phyloP scores from a whole-genome alignment of 345 rosid genomes.

The Durio zibethinus region DNA sequence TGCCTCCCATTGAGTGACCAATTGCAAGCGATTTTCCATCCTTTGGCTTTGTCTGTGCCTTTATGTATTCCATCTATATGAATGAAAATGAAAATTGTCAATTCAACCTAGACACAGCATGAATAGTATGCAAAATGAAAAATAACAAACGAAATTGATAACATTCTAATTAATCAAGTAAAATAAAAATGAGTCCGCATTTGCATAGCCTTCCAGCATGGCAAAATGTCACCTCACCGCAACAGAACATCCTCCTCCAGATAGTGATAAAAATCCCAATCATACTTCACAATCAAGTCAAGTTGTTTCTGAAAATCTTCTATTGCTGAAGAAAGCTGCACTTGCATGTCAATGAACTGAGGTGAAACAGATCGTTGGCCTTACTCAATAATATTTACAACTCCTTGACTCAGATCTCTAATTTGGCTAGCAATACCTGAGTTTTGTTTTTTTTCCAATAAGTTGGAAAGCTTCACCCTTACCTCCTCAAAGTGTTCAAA shows the following conservation, averaged over 20 bases:
- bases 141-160: not conserved
- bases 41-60: constrained; percentile 44
- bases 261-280: constrained; percentile 97
- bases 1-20: constrained; percentile 87
- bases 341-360: constrained; percentile 76
- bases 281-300: constrained; percentile 78
- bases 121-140: not conserved
- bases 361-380: constrained; percentile 84
- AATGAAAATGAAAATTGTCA: constrained; percentile 4
- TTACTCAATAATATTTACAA: constrained; percentile 74
- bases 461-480: constrained; percentile 59
- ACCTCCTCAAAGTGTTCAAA: constrained; percentile 71
- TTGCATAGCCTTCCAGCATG: constrained; percentile 27
- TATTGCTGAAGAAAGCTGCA: constrained; percentile 66
- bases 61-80: constrained; percentile 66
- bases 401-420: constrained; percentile 63
- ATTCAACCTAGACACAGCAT: not conserved
- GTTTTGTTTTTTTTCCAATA: constrained; percentile 73
- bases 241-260: constrained; percentile 94
- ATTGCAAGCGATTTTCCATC: constrained; percentile 68
- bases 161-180: not conserved
- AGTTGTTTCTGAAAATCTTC: constrained; percentile 97
- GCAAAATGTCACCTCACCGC: constrained; percentile 80
- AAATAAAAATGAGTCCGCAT: constrained; percentile 12
- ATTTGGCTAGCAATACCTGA: constrained; percentile 70